Evolutionary conservation across 371 early-diverging fungal genomes (phyloP), one percentile per base, ranked within the genome.

Genomic region (Nematocida displodere): DNA sequence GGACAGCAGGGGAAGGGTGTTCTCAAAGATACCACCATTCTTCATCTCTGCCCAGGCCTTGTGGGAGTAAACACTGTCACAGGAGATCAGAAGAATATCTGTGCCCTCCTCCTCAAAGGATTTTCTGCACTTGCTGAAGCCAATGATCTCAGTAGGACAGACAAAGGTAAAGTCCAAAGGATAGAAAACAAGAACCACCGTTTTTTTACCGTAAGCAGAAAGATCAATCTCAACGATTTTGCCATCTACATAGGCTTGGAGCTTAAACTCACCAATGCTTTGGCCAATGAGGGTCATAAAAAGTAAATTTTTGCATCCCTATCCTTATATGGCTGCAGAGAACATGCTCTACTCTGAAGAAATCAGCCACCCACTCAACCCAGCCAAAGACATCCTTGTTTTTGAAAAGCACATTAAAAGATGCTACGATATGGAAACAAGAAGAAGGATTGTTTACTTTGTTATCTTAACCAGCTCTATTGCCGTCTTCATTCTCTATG

Each of bases 1-100:
- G 65, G 91, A 87, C 24, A 92, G 79, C 80, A 84, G 82, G 28
- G 83, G 81, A 44, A 61, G 79, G 48, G 49, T 64, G 54, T 66
- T 26, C 53, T 86, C 86, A 55, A 94, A 92, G 37, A 97, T 84
- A 79, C 97, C 98, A 81, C 95, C 94, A 75, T 90, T 81, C 80
- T 88, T 87, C 63, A 85, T 83, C 81, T 88, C 85, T 77, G 86
- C 85, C 91, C 93, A 91, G 77, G 87, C 87, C 66, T 86, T 84
- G 68, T 88, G 89, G 2, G 85, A 81, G 80, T 83, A 83, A 50
- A 85, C 86, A 67, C 88, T 88, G 87, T 93, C 93, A 64, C 87
- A 87, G 49, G 91, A 90, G 75, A 86, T 85, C 61, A 88, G 91
- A 52, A 92, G 83, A 29, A 93, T 89, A 79, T 88, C 88, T 58